A percentile compares a stretch with the other conserved stretches of the same genome.
Conservation (phyloP, 1,284 basidiomycete species). For the Afroboletus lepidellus region DNA sequence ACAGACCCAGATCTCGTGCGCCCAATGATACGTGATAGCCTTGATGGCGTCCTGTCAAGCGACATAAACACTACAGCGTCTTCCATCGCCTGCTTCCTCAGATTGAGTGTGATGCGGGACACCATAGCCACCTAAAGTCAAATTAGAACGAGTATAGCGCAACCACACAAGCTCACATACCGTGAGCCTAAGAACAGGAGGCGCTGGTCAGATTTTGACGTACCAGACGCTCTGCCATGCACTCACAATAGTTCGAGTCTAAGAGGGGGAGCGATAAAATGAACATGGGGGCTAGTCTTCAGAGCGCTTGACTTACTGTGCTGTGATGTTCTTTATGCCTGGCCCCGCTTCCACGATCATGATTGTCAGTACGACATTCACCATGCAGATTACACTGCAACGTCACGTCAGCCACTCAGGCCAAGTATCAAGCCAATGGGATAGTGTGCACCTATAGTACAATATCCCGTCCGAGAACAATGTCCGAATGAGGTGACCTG, state of each 20-base stretch:
- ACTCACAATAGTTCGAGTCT: conserved; percentile 48
- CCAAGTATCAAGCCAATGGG: neutral
- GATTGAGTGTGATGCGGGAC: conserved; percentile 45
- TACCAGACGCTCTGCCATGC: neutral
- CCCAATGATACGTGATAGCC: neutral
- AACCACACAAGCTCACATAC: conserved; percentile 18
- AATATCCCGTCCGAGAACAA: conserved; percentile 44
- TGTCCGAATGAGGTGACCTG: conserved; percentile 33
- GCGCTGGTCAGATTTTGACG: neutral
- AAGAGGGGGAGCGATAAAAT: neutral
- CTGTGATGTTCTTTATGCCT: conserved; percentile 43
- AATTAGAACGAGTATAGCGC: neutral
- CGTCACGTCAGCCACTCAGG: neutral
- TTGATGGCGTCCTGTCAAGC: neutral
- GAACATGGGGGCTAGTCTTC: neutral
- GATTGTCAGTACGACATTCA: conserved; percentile 44
- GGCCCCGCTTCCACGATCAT: conserved; percentile 42
- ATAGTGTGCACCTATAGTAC: conserved; percentile 41
- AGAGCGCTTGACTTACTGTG: conserved; percentile 40
- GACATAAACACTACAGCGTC: neutral
- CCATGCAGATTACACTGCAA: conserved; percentile 42
- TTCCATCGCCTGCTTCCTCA: conserved; percentile 26
- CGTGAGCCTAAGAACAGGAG: conserved; percentile 28
- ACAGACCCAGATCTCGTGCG: neutral
- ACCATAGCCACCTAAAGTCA: conserved; percentile 43